phyloP scores from a whole-genome alignment of 2,329 filamentous ascomycete genomes.

The Fusarium redolens region DNA sequence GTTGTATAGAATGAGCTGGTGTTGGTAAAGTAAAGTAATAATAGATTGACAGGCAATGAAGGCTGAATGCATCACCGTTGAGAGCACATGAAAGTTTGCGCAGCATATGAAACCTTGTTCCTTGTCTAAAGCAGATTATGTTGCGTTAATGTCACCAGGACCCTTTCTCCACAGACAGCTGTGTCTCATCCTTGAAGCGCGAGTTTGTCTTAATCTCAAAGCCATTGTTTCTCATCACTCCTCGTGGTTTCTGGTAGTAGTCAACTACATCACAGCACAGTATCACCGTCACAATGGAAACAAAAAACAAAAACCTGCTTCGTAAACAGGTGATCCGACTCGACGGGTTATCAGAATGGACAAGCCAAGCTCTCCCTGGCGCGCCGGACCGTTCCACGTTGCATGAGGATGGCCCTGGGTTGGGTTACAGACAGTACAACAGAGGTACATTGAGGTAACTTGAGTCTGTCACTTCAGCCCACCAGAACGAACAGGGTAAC shows the following conservation, averaged over 20 bases:
- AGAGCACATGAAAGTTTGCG: slow-evolving; percentile 3
- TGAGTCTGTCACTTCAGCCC: slow-evolving; percentile 11
- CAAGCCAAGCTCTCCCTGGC: slow-evolving; percentile 22
- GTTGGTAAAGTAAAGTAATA: slow-evolving; percentile 1
- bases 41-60: not conserved
- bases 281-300: not conserved
- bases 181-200: slow-evolving; percentile 4
- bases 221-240: not conserved
- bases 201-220: not conserved
- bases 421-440: slow-evolving; percentile 17
- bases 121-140: slow-evolving; percentile 4
- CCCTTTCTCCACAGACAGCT: slow-evolving; percentile 11
- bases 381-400: slow-evolving; percentile 37
- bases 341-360: slow-evolving; percentile 1
- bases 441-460: slow-evolving; percentile 17
- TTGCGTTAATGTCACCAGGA: not conserved
- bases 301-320: not conserved
- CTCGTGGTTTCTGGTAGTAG: not conserved
- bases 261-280: not conserved
- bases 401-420: slow-evolving; percentile 24
- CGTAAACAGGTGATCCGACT: not conserved
- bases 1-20: not conserved
- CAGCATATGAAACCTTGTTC: slow-evolving; percentile 25
- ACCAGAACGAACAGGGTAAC: not conserved
- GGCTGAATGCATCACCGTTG: slow-evolving; percentile 24